Conservation (phyloP, 352 stramenopile species). For the Globisporangium canariense region DNA sequence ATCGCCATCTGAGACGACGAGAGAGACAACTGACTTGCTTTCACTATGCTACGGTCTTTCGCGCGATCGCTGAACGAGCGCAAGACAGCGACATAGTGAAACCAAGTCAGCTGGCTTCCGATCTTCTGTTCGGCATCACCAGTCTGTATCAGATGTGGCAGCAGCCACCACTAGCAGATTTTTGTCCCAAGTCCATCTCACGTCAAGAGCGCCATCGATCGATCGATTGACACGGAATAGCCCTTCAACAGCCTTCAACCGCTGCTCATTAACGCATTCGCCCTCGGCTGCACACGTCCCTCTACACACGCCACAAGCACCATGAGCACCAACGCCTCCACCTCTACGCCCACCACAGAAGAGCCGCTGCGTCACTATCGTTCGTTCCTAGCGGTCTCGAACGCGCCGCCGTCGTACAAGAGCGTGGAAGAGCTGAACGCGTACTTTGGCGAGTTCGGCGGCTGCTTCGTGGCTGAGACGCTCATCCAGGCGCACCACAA, state of each 20-base stretch:
- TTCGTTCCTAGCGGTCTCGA: conserved; percentile 64
- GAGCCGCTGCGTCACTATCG: conserved; percentile 18
- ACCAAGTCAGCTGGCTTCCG: too few species aligned
- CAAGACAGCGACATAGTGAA: too few species aligned
- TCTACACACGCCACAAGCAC: not conserved
- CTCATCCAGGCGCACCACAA: conserved; percentile 96
- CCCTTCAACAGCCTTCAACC: not conserved
- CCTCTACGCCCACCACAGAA: not conserved
- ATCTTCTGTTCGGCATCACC: not conserved
- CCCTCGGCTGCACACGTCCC: not conserved
- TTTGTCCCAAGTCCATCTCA: not conserved
- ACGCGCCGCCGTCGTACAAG: conserved; percentile 69
- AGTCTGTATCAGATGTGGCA: not conserved
- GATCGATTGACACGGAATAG: not conserved
- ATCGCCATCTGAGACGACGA: too few species aligned
- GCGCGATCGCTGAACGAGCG: too few species aligned
- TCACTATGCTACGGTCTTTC: too few species aligned
- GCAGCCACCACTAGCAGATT: not conserved
- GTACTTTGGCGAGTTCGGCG: conserved; percentile 94
- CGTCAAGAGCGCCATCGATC: not conserved
- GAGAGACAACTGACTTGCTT: too few species aligned
- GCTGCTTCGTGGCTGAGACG: conserved; percentile 97
- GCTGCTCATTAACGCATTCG: not conserved
- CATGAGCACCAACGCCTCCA: conserved; percentile 17
- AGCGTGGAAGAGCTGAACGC: conserved; percentile 59